phyloP scores from a whole-genome alignment of 176 grass and related monocot species.

The Triticum timopheevii region DNA sequence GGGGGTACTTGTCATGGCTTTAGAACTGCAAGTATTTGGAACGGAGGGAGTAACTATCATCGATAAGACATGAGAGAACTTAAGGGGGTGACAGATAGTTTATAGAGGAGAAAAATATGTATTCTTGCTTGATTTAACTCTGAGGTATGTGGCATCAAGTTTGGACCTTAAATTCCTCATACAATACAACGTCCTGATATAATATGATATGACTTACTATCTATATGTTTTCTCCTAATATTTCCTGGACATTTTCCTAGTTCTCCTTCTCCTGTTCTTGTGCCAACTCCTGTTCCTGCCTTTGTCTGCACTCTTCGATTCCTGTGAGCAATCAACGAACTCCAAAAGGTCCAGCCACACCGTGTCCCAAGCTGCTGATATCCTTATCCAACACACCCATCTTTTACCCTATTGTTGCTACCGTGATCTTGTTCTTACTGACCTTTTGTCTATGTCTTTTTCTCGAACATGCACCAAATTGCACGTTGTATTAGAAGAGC shows the following conservation, averaged over 20 bases:
- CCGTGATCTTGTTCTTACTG: background rate
- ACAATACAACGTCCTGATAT: background rate
- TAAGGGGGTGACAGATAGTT: background rate
- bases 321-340: background rate
- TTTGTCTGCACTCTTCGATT: background rate
- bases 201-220: background rate
- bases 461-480: background rate
- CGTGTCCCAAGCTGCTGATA: background rate
- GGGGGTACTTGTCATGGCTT: too few species aligned
- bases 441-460: background rate
- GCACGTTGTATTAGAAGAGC: background rate
- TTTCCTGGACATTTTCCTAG: background rate
- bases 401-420: background rate
- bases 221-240: background rate
- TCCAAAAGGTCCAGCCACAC: background rate
- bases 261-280: background rate
- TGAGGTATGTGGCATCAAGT: conserved; percentile 1
- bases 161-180: background rate
- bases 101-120: background rate
- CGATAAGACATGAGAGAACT: background rate
- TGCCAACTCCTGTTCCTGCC: background rate
- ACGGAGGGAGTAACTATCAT: background rate
- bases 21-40: too few species aligned
- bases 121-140: background rate
- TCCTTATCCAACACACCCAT: background rate